Evolutionary conservation across 768 basidiomycete species (phyloP).

Genomic region (Naematelia encephala): DNA sequence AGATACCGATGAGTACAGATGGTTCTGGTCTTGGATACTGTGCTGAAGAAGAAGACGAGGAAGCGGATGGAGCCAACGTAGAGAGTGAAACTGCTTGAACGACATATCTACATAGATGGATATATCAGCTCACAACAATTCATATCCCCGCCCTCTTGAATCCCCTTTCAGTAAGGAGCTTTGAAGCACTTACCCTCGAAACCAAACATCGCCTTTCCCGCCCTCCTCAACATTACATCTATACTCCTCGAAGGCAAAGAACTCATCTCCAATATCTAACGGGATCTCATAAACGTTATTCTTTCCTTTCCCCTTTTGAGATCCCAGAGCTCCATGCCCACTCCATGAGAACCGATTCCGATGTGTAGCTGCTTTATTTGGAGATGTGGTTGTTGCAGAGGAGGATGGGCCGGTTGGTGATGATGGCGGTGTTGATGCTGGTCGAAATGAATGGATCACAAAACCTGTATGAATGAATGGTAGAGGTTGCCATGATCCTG

Average conservation of each 20-base stretch:
- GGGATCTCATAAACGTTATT: constrained; percentile 50
- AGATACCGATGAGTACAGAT: constrained; percentile 83
- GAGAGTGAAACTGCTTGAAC: constrained; percentile 52
- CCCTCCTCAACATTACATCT: constrained; percentile 65
- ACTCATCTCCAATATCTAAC: constrained; percentile 91
- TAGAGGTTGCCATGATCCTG: constrained; percentile 60
- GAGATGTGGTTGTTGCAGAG: constrained; percentile 15
- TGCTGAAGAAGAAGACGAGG: constrained; percentile 3
- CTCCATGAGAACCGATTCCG: constrained; percentile 34
- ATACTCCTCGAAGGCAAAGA: constrained; percentile 95
- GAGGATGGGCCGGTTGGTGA: constrained; percentile 49
- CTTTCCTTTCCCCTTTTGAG: constrained; percentile 12
- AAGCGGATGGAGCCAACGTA: constrained; percentile 8
- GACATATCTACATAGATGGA: constrained; percentile 69
- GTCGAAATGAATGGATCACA: constrained; percentile 71
- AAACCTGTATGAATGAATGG: constrained; percentile 84
- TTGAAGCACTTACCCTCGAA: constrained; percentile 72
- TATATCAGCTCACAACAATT: too few relatives aligned
- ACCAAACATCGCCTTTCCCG: constrained; percentile 69
- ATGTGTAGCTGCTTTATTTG: constrained; percentile 5
- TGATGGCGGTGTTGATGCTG: constrained; percentile 53
- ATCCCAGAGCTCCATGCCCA: constrained; percentile 8
- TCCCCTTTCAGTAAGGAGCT: not conserved
- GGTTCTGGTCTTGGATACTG: constrained; percentile 41
- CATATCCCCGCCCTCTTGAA: too few relatives aligned